phyloP scores from a whole-genome alignment of 2,329 filamentous ascomycete species.

The Exophiala phaeomuriformis region DNA sequence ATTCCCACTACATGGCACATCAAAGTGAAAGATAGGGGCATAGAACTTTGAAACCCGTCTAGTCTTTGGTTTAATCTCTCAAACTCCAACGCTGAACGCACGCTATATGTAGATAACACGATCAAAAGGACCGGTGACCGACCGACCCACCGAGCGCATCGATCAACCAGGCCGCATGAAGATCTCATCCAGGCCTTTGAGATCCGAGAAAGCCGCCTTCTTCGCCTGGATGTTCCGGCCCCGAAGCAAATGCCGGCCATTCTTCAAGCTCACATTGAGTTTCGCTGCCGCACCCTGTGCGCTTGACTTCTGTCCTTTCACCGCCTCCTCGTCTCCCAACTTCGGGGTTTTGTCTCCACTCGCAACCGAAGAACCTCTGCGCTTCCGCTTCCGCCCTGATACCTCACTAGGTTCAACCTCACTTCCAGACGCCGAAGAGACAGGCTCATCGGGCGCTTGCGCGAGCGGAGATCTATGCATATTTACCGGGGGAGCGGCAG shows the following conservation, averaged over 20 bases:
- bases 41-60: too few relatives aligned
- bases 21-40: too few relatives aligned
- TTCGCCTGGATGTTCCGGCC: conserved; percentile 85
- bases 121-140: too few relatives aligned
- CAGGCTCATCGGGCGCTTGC: conserved; percentile 16
- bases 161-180: conserved; percentile 19
- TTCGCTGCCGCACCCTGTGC: background rate
- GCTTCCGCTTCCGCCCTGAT: conserved; percentile 35
- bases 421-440: conserved; percentile 20
- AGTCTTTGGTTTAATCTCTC: too few relatives aligned
- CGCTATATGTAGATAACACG: background rate
- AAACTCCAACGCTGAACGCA: background rate
- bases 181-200: conserved; percentile 69
- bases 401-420: conserved; percentile 37
- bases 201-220: conserved; percentile 71
- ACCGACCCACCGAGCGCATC: background rate
- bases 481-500: background rate
- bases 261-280: conserved; percentile 22
- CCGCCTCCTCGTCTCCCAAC: background rate
- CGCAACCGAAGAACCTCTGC: conserved; percentile 21
- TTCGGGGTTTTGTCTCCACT: background rate
- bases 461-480: conserved; percentile 6
- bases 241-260: conserved; percentile 64
- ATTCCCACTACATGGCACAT: too few relatives aligned
- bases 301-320: background rate